Conservation (phyloP, 805 yeast species). For the Candida sonorensis region DNA sequence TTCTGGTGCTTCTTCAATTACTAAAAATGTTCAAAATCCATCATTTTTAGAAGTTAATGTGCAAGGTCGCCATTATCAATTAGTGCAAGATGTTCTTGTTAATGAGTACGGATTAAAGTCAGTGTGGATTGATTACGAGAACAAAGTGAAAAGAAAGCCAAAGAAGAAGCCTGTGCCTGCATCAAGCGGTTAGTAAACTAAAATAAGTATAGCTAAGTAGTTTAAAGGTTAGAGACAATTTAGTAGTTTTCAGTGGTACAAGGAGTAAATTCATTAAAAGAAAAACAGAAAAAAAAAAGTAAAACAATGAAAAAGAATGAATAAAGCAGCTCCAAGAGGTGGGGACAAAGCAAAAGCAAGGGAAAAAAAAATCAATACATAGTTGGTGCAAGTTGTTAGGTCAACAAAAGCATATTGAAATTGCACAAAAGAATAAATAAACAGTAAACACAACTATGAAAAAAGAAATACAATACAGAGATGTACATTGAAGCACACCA, state of each 20-base stretch:
- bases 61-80: constrained; percentile 81
- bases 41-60: constrained; percentile 65
- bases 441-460: not conserved
- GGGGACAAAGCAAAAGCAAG: too few relatives aligned
- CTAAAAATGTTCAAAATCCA: constrained; percentile 50
- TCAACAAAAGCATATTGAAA: too few relatives aligned
- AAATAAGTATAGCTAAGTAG: too few relatives aligned
- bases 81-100: constrained; percentile 50
- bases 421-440: not conserved
- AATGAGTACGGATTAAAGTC: constrained; percentile 56
- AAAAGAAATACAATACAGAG: not conserved
- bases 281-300: not conserved
- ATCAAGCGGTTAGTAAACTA: too few relatives aligned
- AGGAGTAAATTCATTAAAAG: not conserved
- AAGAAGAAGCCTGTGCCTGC: constrained; percentile 1
- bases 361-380: too few relatives aligned
- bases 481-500: too few relatives aligned
- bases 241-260: too few relatives aligned
- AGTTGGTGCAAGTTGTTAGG: too few relatives aligned
- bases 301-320: not conserved
- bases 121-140: constrained; percentile 58
- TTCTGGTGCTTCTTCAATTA: constrained; percentile 81
- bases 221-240: too few relatives aligned
- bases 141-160: constrained; percentile 46
- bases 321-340: too few relatives aligned